Evolutionary conservation across 495 filamentous ascomycete genomes (phyloP).

Genomic region (Cercophora samala): DNA sequence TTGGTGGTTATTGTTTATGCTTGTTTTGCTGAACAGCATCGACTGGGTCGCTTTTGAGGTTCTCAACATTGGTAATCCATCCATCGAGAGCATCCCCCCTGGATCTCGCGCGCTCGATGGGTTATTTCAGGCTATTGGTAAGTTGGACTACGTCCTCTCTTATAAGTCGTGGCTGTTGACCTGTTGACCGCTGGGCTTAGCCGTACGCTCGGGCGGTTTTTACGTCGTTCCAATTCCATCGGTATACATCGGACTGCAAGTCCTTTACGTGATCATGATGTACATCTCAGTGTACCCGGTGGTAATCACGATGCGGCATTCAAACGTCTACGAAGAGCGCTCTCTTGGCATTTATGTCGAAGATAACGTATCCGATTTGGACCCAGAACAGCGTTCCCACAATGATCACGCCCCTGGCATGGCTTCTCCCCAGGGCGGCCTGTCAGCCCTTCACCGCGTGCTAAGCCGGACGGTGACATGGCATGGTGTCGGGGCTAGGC

Average conservation of each 20-base stretch:
- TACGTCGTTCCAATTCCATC: slow-evolving; percentile 71
- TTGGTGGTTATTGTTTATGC: slow-evolving; percentile 72
- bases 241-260: slow-evolving; percentile 68
- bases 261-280: slow-evolving; percentile 92
- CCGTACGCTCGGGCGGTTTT: slow-evolving; percentile 80
- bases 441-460: slow-evolving; percentile 28
- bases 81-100: slow-evolving; percentile 54
- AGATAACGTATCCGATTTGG: slow-evolving; percentile 31
- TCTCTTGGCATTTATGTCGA: slow-evolving; percentile 65
- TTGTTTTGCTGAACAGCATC: slow-evolving; percentile 72
- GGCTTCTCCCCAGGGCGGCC: slow-evolving; percentile 16
- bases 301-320: slow-evolving; percentile 66
- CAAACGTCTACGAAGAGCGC: slow-evolving; percentile 66
- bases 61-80: slow-evolving; percentile 68
- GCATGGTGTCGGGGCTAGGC: slow-evolving; percentile 37
- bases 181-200: slow-evolving; percentile 32
- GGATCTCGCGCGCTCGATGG: slow-evolving; percentile 68
- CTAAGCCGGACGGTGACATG: slow-evolving; percentile 36
- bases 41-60: slow-evolving; percentile 83
- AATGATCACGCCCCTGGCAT: background rate
- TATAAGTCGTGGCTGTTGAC: background rate
- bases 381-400: slow-evolving; percentile 17
- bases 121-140: slow-evolving; percentile 72
- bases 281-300: slow-evolving; percentile 79
- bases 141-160: background rate